These are phyloP conservation scores for Tylopilus plumbeoviolaceoides DNA, from an alignment of 768 basidiomycete genomes.

Conservation along the genomic window DNA sequence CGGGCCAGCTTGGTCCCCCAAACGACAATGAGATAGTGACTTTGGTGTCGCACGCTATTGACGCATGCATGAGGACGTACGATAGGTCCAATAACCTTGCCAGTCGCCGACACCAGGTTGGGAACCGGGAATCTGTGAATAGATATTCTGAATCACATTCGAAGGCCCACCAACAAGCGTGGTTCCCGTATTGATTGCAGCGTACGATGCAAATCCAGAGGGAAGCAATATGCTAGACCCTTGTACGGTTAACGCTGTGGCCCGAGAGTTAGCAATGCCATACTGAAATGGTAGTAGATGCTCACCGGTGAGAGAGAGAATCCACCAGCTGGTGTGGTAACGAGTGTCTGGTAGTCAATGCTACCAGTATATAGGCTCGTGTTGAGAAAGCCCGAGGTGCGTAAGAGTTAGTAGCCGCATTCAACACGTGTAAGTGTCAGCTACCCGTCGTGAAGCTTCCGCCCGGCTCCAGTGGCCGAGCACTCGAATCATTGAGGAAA, in stretches of 20 bases:
- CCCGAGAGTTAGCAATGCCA: background rate
- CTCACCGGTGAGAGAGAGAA: conserved; percentile 60
- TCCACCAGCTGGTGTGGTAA: conserved; percentile 68
- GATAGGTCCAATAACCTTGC: conserved; percentile 83
- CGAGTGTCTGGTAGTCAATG: conserved; percentile 76
- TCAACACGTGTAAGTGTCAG: background rate
- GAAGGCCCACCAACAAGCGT: conserved; percentile 88
- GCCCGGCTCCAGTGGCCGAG: conserved; percentile 52
- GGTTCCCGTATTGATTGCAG: conserved; percentile 96
- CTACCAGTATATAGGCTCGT: conserved; percentile 71
- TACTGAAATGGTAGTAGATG: background rate
- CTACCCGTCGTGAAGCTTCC: conserved; percentile 73
- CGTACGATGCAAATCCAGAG: conserved; percentile 47
- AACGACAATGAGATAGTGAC: conserved; percentile 70
- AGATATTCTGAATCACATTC: conserved; percentile 56
- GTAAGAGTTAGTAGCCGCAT: background rate
- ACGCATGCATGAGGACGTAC: conserved; percentile 33
- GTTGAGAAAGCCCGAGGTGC: conserved; percentile 57
- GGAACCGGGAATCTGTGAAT: conserved; percentile 70
- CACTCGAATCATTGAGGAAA: conserved; percentile 42
- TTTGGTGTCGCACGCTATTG: conserved; percentile 62
- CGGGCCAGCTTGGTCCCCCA: conserved; percentile 71
- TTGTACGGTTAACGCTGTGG: conserved; percentile 57
- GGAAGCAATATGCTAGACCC: conserved; percentile 46
- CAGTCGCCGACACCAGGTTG: conserved; percentile 57